Evolutionary conservation across 2,329 filamentous ascomycete species (phyloP).

Genomic region (Penicillium digitatum): DNA sequence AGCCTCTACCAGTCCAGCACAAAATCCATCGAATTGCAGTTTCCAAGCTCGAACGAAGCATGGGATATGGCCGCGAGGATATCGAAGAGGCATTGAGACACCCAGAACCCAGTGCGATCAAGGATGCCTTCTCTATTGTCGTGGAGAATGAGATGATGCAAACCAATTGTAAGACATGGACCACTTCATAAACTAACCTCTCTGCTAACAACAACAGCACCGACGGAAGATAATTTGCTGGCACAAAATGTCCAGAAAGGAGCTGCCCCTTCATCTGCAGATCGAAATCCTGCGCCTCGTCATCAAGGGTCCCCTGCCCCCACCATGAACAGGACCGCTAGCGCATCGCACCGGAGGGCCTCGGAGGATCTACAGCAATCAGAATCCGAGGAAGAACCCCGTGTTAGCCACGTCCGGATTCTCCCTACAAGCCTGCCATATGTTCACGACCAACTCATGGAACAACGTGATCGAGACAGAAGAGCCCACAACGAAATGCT

Average conservation of each 20-base stretch:
- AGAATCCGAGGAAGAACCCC: constrained; percentile 43
- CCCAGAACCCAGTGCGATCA: constrained; percentile 93
- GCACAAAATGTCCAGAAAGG: constrained; percentile 20
- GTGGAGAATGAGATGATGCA: constrained; percentile 98
- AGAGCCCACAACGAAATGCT: constrained; percentile 39
- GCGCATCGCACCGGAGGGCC: constrained; percentile 26
- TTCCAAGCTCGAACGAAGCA: constrained; percentile 92
- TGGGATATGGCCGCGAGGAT: constrained; percentile 94
- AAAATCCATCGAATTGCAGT: constrained; percentile 90
- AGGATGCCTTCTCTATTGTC: constrained; percentile 97
- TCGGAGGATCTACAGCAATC: constrained; percentile 24
- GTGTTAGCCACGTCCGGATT: constrained; percentile 83
- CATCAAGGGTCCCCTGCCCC: constrained; percentile 20
- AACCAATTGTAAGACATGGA: constrained; percentile 69
- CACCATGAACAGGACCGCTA: constrained; percentile 22
- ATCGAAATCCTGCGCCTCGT: constrained; percentile 19
- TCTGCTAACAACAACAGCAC: constrained; percentile 27
- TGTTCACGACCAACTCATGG: constrained; percentile 88
- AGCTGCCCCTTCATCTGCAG: constrained; percentile 30
- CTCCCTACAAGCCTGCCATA: constrained; percentile 85
- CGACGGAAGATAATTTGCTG: constrained; percentile 36
- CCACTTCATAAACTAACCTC: background rate
- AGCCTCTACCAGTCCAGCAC: constrained; percentile 74
- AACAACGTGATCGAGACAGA: constrained; percentile 45
- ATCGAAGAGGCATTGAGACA: constrained; percentile 90